Percentiles rank a stretch among this genome's conserved stretches.
These are phyloP conservation scores for Lichtheimia ornata DNA, from an alignment of 371 early-diverging fungal genomes.

Conservation along the genomic window DNA sequence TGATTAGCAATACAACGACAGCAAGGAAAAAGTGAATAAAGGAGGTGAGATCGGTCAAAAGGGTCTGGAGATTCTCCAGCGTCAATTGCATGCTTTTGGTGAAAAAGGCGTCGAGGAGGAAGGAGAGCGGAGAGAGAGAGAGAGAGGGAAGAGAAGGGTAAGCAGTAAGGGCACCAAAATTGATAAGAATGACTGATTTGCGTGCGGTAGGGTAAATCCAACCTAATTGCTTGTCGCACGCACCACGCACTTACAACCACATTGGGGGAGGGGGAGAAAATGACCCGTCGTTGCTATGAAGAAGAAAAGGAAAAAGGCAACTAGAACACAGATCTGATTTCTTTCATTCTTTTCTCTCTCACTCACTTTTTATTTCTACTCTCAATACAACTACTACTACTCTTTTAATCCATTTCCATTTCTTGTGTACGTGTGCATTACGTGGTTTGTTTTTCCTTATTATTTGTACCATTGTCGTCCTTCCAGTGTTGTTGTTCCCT, in stretches of 20 bases:
- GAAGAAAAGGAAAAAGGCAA: no score
- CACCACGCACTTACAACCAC: no score
- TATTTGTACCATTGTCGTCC: constrained; percentile 1
- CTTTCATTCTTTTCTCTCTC: constrained; percentile 3
- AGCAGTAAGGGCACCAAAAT: not conserved
- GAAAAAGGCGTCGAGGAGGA: not conserved
- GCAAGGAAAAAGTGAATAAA: constrained; percentile 20
- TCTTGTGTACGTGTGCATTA: constrained; percentile 3
- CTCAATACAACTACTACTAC: not conserved
- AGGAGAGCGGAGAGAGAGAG: not conserved
- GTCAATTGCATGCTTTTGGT: constrained; percentile 17
- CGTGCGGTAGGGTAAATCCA: no score
- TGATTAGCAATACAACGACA: constrained; percentile 11
- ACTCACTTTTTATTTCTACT: not conserved
- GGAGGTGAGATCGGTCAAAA: constrained; percentile 21
- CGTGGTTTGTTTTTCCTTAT: not conserved
- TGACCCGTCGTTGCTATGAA: no score
- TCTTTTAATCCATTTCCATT: constrained; percentile 1
- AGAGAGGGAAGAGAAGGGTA: not conserved
- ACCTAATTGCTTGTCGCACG: no score
- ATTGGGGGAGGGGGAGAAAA: no score
- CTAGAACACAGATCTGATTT: not conserved
- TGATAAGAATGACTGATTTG: not conserved
- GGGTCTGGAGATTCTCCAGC: constrained; percentile 27
- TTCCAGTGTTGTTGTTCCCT: not conserved